Conservation (phyloP, 768 basidiomycete species). For the Boletus rufocinnamomeus region DNA sequence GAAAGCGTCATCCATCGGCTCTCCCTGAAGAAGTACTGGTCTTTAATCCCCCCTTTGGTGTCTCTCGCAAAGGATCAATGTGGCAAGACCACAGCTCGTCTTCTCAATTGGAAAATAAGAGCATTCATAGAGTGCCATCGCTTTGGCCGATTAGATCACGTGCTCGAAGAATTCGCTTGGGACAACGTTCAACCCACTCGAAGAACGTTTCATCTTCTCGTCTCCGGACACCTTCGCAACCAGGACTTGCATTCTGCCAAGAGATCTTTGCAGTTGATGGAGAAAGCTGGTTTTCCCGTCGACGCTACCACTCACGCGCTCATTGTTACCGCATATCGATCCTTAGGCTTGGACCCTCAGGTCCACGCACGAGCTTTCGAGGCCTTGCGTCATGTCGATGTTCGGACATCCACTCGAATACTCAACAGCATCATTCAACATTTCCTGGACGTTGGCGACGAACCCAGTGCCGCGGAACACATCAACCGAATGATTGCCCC, state of each 20-base stretch:
- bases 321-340: slow-evolving; percentile 58
- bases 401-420: slow-evolving; percentile 47
- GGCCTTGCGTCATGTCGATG: slow-evolving; percentile 44
- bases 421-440: slow-evolving; percentile 71
- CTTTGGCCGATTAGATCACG: slow-evolving; percentile 46
- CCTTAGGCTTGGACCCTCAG: slow-evolving; percentile 56
- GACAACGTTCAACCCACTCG: slow-evolving; percentile 51
- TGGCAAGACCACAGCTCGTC: slow-evolving; percentile 49
- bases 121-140: slow-evolving; percentile 57
- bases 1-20: slow-evolving; percentile 55
- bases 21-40: slow-evolving; percentile 51
- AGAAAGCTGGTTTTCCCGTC: slow-evolving; percentile 51
- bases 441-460: slow-evolving; percentile 56
- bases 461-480: slow-evolving; percentile 46
- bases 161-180: slow-evolving; percentile 52
- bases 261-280: slow-evolving; percentile 57
- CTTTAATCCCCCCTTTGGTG: slow-evolving; percentile 48
- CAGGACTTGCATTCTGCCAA: slow-evolving; percentile 59
- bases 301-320: slow-evolving; percentile 61
- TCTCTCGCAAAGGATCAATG: slow-evolving; percentile 50
- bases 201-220: slow-evolving; percentile 68
- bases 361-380: slow-evolving; percentile 55
- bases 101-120: slow-evolving; percentile 72
- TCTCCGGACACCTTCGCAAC: slow-evolving; percentile 70
- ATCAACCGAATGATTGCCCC: slow-evolving; percentile 55